A percentile compares a stretch with the other conserved stretches of the same genome.
These are phyloP conservation scores for Salix dunnii DNA, from an alignment of 345 rosid species.

Conservation along the genomic window DNA sequence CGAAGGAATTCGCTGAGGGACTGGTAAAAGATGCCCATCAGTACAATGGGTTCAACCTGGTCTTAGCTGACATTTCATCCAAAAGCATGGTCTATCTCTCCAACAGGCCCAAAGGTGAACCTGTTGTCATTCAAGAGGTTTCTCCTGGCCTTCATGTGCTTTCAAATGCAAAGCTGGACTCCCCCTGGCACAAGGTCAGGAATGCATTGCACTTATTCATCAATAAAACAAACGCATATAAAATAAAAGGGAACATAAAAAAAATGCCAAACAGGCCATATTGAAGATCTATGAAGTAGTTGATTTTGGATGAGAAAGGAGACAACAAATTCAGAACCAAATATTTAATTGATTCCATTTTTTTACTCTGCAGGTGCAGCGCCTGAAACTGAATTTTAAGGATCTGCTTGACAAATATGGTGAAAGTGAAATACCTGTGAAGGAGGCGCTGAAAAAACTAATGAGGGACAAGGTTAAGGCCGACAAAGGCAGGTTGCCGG, in stretches of 20 bases:
- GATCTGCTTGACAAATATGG: slow-evolving; percentile 37
- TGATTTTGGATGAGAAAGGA: not conserved
- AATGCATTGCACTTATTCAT: not conserved
- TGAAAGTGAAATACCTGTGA: slow-evolving; percentile 31
- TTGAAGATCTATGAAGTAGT: not conserved
- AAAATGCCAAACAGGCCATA: not conserved
- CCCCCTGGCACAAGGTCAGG: slow-evolving; percentile 53
- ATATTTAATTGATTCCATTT: not conserved
- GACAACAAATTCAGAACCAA: not conserved
- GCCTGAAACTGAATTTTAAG: slow-evolving; percentile 37
- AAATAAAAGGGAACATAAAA: not conserved
- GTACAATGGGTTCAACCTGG: slow-evolving; percentile 65
- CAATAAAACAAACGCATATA: not conserved
- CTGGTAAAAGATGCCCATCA: slow-evolving; percentile 43
- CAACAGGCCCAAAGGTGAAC: slow-evolving; percentile 45
- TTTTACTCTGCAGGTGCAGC: slow-evolving; percentile 39
- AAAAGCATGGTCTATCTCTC: slow-evolving; percentile 55
- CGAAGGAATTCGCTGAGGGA: slow-evolving; percentile 51
- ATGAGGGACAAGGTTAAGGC: slow-evolving; percentile 57
- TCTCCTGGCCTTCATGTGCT: slow-evolving; percentile 66
- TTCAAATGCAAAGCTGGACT: slow-evolving; percentile 56
- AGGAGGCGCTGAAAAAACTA: slow-evolving; percentile 45
- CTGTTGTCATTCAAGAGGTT: slow-evolving; percentile 43
- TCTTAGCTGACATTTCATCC: slow-evolving; percentile 51
- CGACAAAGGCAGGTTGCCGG: slow-evolving; percentile 47